Percentiles rank a stretch among this genome's conserved stretches.
Conservation (phyloP, 306 rosid genomes). For the Sicyos edulis region DNA sequence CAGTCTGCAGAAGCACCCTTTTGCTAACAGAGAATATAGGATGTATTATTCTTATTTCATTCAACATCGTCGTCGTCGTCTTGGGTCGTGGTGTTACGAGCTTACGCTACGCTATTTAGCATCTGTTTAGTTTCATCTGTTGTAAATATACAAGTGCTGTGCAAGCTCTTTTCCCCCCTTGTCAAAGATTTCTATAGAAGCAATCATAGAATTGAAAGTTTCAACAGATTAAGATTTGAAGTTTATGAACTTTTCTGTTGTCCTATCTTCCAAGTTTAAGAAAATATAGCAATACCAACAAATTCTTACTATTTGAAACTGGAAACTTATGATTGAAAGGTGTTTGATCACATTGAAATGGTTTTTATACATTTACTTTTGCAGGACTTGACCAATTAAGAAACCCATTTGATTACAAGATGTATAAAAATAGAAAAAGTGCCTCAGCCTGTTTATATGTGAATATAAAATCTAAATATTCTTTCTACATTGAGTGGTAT, state of each 20-base stretch:
- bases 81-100: slow-evolving; percentile 7
- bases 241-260: slow-evolving; percentile 7
- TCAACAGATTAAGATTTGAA: not conserved
- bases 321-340: not conserved
- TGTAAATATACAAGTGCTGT: slow-evolving; percentile 18
- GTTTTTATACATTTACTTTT: slow-evolving; percentile 2
- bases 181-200: slow-evolving; percentile 10
- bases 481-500: not conserved
- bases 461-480: slow-evolving; percentile 1
- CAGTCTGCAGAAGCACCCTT: slow-evolving; percentile 18
- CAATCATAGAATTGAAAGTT: slow-evolving; percentile 9
- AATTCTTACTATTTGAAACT: not conserved
- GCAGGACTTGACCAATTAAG: not conserved
- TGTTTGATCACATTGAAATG: not conserved
- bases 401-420: not conserved
- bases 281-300: not conserved
- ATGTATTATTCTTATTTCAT: slow-evolving; percentile 11
- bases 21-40: slow-evolving; percentile 20
- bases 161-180: not conserved
- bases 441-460: not conserved
- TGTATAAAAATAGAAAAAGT: not conserved
- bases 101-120: not conserved
- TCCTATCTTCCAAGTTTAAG: not conserved
- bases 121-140: slow-evolving; percentile 6
- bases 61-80: not conserved